These are phyloP conservation scores for Hanseniaspora jakobsenii DNA, from an alignment of 805 yeast species.

Conservation along the genomic window DNA sequence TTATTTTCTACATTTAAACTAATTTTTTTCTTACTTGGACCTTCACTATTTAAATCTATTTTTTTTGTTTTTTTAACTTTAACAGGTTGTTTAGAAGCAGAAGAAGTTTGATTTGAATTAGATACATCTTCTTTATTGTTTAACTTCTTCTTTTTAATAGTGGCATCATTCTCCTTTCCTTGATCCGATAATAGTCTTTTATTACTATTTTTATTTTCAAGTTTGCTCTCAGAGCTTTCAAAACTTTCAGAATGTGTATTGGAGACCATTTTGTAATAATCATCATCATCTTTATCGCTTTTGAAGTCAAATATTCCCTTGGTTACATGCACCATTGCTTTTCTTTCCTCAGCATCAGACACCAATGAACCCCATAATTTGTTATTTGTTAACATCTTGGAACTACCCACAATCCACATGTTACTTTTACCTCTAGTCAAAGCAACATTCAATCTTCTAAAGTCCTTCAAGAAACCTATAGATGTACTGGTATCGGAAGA, in stretches of 20 bases:
- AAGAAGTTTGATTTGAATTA: too few species aligned
- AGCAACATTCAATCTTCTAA: slow-evolving; percentile 94
- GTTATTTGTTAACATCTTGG: slow-evolving; percentile 49
- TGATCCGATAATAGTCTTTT: too few species aligned
- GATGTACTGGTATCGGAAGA: slow-evolving; percentile 47
- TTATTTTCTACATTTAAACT: background rate
- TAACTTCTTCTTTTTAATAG: too few species aligned
- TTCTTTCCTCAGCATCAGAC: slow-evolving; percentile 48
- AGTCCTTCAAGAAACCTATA: slow-evolving; percentile 83
- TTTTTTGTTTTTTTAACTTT: background rate
- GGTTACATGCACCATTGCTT: slow-evolving; percentile 24
- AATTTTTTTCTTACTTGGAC: background rate
- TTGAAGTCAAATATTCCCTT: background rate
- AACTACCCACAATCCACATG: slow-evolving; percentile 82
- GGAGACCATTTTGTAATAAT: too few species aligned
- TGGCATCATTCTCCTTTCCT: too few species aligned
- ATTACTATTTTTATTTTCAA: too few species aligned
- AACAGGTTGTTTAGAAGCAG: background rate
- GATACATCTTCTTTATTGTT: too few species aligned
- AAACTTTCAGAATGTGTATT: too few species aligned
- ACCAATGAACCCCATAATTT: slow-evolving; percentile 64
- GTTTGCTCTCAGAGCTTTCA: too few species aligned
- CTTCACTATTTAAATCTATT: background rate
- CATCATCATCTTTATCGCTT: background rate
- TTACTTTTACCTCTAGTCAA: slow-evolving; percentile 87